Evolutionary conservation across 2,329 filamentous ascomycete species (phyloP), one percentile per base, ranked within the genome.

Genomic region (Fusarium musae): DNA sequence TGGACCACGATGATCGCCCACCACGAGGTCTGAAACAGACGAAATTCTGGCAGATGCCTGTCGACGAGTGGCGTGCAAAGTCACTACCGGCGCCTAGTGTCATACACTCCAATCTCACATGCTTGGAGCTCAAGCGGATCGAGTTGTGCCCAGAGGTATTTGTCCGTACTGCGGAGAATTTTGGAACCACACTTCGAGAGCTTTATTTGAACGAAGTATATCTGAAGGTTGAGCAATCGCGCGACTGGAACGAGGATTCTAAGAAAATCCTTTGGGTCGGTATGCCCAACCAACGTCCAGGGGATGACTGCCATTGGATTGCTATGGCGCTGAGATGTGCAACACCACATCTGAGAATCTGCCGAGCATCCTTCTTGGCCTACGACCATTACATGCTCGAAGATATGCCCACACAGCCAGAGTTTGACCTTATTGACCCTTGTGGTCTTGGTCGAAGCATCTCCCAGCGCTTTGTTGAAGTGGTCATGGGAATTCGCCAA

Each of bases 401-500:
- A 36, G 81, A 82, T 37, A 70, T 77, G 12, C 63, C 74, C 9
- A 63, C 62, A 11, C 70, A 74, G n/a, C 72, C 77, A 7, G 79
- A 79, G 7, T 84, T 85, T 60, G 85, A 86, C 73, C 74, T 84
- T 42, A 69, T 75, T 32, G 85, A 87, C 67, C 85, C 85, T 11
- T 82, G 82, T 59, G 80, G 82, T 5, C 79, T 84, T 30, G 79
- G 79, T 16, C 81, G 85, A 44, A 80, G 78, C 62, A 61, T 86
- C 26, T 83, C 84, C 28, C 83, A 85, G 75, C 84, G 85, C 54
- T 86, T 86, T 66, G 84, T 86, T 60, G 85, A 86, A 69, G 83
- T 86, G 8, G 82, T 81, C 39, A 80, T 77, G 66, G 85, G 85
- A 34, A 74, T 84, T 39, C 70, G 76, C 50, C 85, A 86, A 65